Conservation (phyloP, 2,329 filamentous ascomycete genomes). For the Microsporum audouinii region DNA sequence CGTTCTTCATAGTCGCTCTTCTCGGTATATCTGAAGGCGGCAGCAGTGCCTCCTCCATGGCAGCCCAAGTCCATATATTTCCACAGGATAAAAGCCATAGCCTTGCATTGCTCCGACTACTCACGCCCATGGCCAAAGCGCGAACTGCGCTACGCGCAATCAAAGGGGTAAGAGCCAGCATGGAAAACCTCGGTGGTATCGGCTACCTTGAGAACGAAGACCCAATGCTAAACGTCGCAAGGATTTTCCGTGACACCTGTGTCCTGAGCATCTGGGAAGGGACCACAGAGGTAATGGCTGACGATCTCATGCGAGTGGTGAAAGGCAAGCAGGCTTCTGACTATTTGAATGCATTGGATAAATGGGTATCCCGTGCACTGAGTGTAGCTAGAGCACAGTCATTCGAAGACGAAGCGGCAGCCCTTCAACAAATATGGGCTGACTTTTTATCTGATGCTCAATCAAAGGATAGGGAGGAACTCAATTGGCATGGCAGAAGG, state of each 20-base stretch:
- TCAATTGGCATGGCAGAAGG: constrained; percentile 22
- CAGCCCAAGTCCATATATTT: constrained; percentile 15
- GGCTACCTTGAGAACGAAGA: constrained; percentile 32
- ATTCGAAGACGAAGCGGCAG: constrained; percentile 33
- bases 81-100: constrained; percentile 15
- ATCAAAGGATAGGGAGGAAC: constrained; percentile 18
- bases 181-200: constrained; percentile 25
- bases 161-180: constrained; percentile 19
- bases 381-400: constrained; percentile 37
- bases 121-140: constrained; percentile 27
- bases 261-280: constrained; percentile 60
- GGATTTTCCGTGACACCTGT: constrained; percentile 52
- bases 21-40: constrained; percentile 26
- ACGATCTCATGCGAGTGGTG: constrained; percentile 37
- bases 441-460: constrained; percentile 11
- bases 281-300: constrained; percentile 56
- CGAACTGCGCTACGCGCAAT: constrained; percentile 19
- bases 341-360: constrained; percentile 20
- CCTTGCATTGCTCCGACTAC: constrained; percentile 21
- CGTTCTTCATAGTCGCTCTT: constrained; percentile 27
- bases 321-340: constrained; percentile 19
- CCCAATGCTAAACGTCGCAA: constrained; percentile 53
- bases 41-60: constrained; percentile 12
- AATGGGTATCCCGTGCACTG: constrained; percentile 38
- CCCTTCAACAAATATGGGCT: constrained; percentile 11